A percentile compares a stretch with the other conserved stretches of the same genome.
Evolutionary conservation across 2,329 filamentous ascomycete genomes (phyloP).

Genomic region (Epichloe gansuensis): DNA sequence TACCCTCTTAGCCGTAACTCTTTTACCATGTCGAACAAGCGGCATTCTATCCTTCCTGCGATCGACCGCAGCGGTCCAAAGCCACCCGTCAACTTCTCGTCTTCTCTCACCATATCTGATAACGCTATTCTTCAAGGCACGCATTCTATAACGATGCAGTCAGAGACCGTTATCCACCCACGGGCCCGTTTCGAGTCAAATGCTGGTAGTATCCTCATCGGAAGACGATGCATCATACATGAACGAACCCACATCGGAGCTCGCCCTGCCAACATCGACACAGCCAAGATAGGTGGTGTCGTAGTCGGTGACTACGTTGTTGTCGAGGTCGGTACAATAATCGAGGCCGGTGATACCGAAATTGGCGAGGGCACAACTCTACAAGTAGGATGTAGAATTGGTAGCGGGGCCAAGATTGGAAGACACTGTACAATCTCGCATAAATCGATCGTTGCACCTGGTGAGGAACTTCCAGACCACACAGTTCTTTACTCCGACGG

Average conservation of each 20-base stretch:
- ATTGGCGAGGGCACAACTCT: constrained; percentile 49
- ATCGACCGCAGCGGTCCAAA: constrained; percentile 42
- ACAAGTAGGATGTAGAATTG: constrained; percentile 48
- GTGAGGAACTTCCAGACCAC: constrained; percentile 49
- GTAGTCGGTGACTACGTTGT: constrained; percentile 48
- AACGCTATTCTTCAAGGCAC: constrained; percentile 54
- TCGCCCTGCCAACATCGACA: constrained; percentile 15
- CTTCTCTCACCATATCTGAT: constrained; percentile 49
- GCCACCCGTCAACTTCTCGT: constrained; percentile 50
- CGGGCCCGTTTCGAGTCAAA: constrained; percentile 68
- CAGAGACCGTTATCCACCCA: constrained; percentile 76
- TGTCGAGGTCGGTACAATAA: constrained; percentile 44
- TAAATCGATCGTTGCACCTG: constrained; percentile 44
- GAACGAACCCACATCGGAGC: constrained; percentile 52
- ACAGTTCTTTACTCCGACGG: constrained; percentile 60
- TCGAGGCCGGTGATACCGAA: constrained; percentile 51
- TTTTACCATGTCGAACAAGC: constrained; percentile 33
- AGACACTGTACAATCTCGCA: constrained; percentile 63
- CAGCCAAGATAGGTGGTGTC: constrained; percentile 33
- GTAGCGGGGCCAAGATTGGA: constrained; percentile 48
- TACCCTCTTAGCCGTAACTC: not conserved
- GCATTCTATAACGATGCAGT: constrained; percentile 65
- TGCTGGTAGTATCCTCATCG: constrained; percentile 67
- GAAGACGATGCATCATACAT: constrained; percentile 69
- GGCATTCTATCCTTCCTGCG: constrained; percentile 44